Base-by-base conservation (phyloP, 176 grass and related monocot species). In the Bothriochloa decipiens region DNA sequence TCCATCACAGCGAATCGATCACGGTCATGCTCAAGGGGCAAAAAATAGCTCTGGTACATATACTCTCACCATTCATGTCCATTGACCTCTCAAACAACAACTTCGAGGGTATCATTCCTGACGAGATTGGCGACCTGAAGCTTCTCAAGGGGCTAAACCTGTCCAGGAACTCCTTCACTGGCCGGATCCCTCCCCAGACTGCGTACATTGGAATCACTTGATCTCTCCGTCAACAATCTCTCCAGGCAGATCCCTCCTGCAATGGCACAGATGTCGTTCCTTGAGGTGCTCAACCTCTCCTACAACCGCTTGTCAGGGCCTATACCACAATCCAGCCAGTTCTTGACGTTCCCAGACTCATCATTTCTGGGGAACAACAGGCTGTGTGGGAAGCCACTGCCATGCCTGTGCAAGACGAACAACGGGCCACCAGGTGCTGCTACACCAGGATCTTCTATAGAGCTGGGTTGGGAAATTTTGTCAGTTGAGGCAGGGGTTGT, bases 311-410 rank as follows among this genome's bases (percentile, higher is more conserved):
- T 70, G 20, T 70, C 68, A 42, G 68, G 68, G 22, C 1, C 0
- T 18, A 70, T 70, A 70, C 68, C 68, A 11, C 68, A 70, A 7
- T 42, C 68, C 4, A n/a, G 68, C 68, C 68, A 70, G 68, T 42
- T 70, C 68, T 70, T 42, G 1, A 70, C 68, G 2, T 70, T 70
- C 36, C 37, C 37, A 2, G 40, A 70, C 10, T 41, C 68, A 1
- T 70, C 68, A 13, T 71, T 71, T 71, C 4, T 71, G 68, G 68
- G 39, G 22, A 71, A 71, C 4, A 11, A 26, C 0, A 11, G 22
- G 22, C 9, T 71, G 11, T 43, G 68, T 4, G 68, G 68, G 22
- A 71, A 71, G 39, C 68, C 68, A 0, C 37, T 71, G 37, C n/a
- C 37, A 71, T 22, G 39, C 11, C 10, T 3, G 0, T 43, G 68